Evolutionary conservation across 78 protist species (phyloP).

Genomic region (Dictyostelium discoideum): dicty_2.7 NC_007088.5:7772501-7773000

Average conservation of each 20-base stretch:
- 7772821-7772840: conserved; percentile 21
- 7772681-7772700: background rate
- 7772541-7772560: conserved; percentile 52
- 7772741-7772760: conserved; percentile 28
- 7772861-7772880: conserved; percentile 30
- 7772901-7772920: background rate
- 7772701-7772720: background rate
- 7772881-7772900: conserved; percentile 14
- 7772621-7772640: conserved; percentile 32
- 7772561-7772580: conserved; percentile 42
- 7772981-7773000: no score
- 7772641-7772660: conserved; percentile 16
- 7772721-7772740: conserved; percentile 31
- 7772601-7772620: background rate
- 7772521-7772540: conserved; percentile 37
- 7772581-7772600: conserved; percentile 20
- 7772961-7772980: no score
- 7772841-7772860: conserved; percentile 16
- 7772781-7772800: conserved; percentile 44
- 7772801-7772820: background rate
- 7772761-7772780: conserved; percentile 14
- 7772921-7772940: background rate
- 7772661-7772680: conserved; percentile 21
- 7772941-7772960: no score
- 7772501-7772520: background rate